phyloP scores from a whole-genome alignment of 148 eudicot genomes.

The Fallopia convolvulus region DNA sequence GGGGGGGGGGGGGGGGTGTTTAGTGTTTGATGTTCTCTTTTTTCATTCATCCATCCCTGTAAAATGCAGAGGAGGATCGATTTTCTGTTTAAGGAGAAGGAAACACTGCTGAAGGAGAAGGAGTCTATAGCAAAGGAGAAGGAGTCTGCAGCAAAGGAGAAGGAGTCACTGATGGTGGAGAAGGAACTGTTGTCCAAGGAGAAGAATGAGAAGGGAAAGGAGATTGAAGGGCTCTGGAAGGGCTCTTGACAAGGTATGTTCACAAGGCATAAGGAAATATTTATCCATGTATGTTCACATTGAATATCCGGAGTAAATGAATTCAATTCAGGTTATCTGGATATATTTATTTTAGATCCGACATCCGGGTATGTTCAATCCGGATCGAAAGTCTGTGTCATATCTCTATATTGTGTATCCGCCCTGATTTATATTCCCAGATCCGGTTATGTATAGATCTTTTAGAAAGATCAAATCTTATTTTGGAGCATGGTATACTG shows the following conservation, averaged over 20 bases:
- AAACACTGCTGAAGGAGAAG: constrained; percentile 25
- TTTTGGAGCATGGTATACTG: neutral
- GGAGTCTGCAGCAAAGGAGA: constrained; percentile 50
- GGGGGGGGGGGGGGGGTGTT: no score
- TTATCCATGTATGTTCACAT: no score
- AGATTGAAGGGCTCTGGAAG: constrained; percentile 48
- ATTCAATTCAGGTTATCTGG: no score
- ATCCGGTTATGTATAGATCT: no score
- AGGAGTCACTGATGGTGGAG: constrained; percentile 30
- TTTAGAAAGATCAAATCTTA: neutral
- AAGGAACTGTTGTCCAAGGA: constrained; percentile 31
- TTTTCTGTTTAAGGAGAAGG: constrained; percentile 41
- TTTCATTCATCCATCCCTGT: neutral
- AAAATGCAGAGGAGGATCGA: constrained; percentile 29
- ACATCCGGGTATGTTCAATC: no score
- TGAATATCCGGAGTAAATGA: no score
- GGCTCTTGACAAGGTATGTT: constrained; percentile 34
- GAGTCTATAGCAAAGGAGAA: constrained; percentile 31
- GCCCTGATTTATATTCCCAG: no score
- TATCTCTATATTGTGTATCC: no score
- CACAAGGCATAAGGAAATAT: no score
- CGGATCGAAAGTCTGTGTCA: no score
- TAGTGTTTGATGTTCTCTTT: neutral
- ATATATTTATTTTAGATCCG: no score
- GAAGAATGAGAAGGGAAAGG: constrained; percentile 46